These are phyloP conservation scores for Anthoceros angustus DNA, from an alignment of 225 moss, liverwort and hornwort species.

Conservation along the genomic window DNA sequence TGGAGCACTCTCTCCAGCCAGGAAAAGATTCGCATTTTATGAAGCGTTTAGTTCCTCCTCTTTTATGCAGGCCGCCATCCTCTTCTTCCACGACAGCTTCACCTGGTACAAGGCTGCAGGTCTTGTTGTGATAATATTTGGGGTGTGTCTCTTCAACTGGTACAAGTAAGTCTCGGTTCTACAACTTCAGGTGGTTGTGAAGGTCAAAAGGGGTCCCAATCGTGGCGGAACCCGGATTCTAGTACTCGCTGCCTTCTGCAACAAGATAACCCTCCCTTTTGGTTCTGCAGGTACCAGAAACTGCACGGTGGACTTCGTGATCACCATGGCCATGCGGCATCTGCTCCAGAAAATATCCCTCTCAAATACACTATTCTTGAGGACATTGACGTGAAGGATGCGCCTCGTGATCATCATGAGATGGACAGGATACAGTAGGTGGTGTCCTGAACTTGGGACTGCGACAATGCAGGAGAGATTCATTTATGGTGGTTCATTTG, in stretches of 20 bases:
- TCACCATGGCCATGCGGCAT: not conserved
- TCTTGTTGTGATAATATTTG: constrained; percentile 61
- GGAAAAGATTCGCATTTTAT: not conserved
- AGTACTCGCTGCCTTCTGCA: too few species aligned
- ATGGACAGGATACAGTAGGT: too few species aligned
- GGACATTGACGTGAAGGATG: not conserved
- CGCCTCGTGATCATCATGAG: not conserved
- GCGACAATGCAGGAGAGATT: too few species aligned
- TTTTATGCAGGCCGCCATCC: constrained; percentile 53
- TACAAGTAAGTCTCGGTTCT: constrained; percentile 55
- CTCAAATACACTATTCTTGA: not conserved
- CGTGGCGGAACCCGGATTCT: too few species aligned
- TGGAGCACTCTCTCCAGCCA: not conserved
- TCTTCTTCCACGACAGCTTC: constrained; percentile 58
- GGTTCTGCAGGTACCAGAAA: constrained; percentile 1
- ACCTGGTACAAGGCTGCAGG: constrained; percentile 66
- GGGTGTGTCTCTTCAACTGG: constrained; percentile 78
- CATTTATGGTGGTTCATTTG: too few species aligned
- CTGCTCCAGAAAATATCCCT: not conserved
- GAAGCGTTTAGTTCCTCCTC: not conserved
- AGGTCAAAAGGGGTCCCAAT: not conserved
- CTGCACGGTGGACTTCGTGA: not conserved
- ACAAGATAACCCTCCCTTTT: not conserved
- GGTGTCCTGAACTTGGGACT: too few species aligned
- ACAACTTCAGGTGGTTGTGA: not conserved